A percentile compares a stretch with the other conserved stretches of the same genome.
Evolutionary conservation across 73 alveolate species (phyloP).

Genomic region (Effrenium voratum): DNA sequence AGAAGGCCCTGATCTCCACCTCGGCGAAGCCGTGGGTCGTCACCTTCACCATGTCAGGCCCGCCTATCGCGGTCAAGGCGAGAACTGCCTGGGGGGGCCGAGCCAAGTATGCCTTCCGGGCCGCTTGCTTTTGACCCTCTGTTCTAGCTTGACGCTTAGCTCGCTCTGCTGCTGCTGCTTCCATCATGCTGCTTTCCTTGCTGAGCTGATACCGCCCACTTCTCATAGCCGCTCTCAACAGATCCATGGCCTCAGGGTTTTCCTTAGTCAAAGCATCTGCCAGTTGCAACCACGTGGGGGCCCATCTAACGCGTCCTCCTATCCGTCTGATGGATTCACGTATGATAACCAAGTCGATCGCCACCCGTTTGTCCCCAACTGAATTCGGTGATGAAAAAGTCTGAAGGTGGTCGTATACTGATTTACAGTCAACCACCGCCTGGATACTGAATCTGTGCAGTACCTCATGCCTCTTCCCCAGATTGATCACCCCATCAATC

Average conservation of each 20-base stretch:
- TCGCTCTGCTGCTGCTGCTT: neutral
- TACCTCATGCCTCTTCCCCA: neutral
- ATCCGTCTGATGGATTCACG: neutral
- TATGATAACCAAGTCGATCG: neutral
- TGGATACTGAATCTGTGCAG: neutral
- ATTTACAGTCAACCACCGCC: neutral
- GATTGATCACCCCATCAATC: neutral
- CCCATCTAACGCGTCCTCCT: neutral
- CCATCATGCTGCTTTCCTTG: neutral
- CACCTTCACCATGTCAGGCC: neutral
- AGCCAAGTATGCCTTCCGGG: neutral
- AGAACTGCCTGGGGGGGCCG: neutral
- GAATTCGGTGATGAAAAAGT: neutral
- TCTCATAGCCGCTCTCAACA: neutral
- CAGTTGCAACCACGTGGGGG: neutral
- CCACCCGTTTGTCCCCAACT: neutral
- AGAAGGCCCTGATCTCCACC: neutral
- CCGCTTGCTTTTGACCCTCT: neutral
- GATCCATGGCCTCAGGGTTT: neutral
- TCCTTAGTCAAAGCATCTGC: neutral
- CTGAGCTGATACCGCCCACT: neutral
- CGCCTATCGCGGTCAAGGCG: neutral
- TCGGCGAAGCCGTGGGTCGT: neutral
- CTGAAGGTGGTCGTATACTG: slow-evolving; percentile 27
- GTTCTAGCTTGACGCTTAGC: neutral